These are phyloP conservation scores for Botrytis squamosa DNA, from an alignment of 2,329 filamentous ascomycete species.

Conservation along the genomic window DNA sequence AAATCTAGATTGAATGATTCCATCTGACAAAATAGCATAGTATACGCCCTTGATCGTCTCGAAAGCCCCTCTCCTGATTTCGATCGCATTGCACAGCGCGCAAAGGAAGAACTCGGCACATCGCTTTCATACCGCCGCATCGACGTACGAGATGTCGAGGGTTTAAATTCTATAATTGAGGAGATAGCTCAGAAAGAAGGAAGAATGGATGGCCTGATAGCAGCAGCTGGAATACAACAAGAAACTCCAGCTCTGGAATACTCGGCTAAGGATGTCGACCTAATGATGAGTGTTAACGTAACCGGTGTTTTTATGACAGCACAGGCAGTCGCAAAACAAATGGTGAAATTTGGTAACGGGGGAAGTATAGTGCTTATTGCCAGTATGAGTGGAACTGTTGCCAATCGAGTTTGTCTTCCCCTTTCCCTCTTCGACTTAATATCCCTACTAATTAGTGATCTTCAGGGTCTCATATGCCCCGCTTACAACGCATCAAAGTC, in stretches of 20 bases:
- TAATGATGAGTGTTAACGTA: constrained; percentile 81
- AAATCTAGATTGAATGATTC: neutral
- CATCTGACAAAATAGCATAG: constrained; percentile 20
- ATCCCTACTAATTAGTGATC: neutral
- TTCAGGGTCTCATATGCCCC: constrained; percentile 56
- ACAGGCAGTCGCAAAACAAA: constrained; percentile 80
- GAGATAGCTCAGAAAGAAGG: constrained; percentile 69
- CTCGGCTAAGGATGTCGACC: constrained; percentile 68
- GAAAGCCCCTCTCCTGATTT: constrained; percentile 56
- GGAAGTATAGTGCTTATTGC: constrained; percentile 67
- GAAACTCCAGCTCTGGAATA: constrained; percentile 83
- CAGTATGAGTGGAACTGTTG: constrained; percentile 68
- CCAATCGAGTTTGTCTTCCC: constrained; percentile 53
- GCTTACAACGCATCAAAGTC: constrained; percentile 78
- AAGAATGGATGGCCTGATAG: constrained; percentile 75
- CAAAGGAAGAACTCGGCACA: constrained; percentile 50
- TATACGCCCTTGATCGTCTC: constrained; percentile 38
- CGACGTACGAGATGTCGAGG: constrained; percentile 71
- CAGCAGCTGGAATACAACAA: constrained; percentile 71
- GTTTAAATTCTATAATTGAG: constrained; percentile 65
- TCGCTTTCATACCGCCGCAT: constrained; percentile 69
- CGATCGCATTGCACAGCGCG: constrained; percentile 52
- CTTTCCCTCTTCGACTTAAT: constrained; percentile 42
- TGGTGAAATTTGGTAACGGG: constrained; percentile 56
- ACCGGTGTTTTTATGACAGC: constrained; percentile 85